A percentile compares a stretch with the other conserved stretches of the same genome.
phyloP scores from a whole-genome alignment of 306 rosid species.

The Alnus glutinosa region DNA sequence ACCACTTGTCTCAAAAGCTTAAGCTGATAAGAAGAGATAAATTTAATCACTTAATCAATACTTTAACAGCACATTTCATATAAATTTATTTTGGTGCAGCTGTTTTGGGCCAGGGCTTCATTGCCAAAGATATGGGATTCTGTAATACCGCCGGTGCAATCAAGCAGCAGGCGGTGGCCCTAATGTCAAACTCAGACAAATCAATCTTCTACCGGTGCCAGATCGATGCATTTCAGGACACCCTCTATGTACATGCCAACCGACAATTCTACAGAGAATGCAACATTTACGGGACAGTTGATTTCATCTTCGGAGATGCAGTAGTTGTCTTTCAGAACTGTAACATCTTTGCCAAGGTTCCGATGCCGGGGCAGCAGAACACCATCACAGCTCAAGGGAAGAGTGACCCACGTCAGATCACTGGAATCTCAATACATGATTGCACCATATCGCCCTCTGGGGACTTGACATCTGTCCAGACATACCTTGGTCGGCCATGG shows the following conservation, averaged over 20 bases:
- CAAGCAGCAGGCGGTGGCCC: conserved; percentile 84
- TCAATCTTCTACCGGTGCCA: conserved; percentile 61
- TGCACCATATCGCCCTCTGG: conserved; percentile 55
- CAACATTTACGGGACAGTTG: conserved; percentile 66
- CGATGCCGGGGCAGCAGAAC: conserved; percentile 61
- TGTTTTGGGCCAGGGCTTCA: conserved; percentile 62
- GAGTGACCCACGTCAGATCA: conserved; percentile 72
- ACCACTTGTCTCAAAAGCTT: no score
- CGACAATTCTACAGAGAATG: conserved; percentile 79
- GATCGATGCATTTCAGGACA: conserved; percentile 68
- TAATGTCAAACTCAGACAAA: conserved; percentile 60
- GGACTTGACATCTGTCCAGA: conserved; percentile 45
- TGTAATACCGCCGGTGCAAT: conserved; percentile 64
- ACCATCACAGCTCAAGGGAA: conserved; percentile 85
- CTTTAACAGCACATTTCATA: no score
- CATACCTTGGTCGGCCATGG: conserved; percentile 87
- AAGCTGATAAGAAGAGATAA: no score
- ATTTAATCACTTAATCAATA: no score
- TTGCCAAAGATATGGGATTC: conserved; percentile 68
- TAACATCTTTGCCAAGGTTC: conserved; percentile 49
- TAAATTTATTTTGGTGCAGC: conserved; percentile 34
- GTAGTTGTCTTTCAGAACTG: conserved; percentile 65
- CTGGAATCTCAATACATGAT: conserved; percentile 63
- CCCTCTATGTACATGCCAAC: conserved; percentile 55
- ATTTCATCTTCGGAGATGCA: conserved; percentile 78